A percentile compares a stretch with the other conserved stretches of the same genome.
phyloP scores from a whole-genome alignment of 2,329 filamentous ascomycete species.

The Penicillium sumatraense region DNA sequence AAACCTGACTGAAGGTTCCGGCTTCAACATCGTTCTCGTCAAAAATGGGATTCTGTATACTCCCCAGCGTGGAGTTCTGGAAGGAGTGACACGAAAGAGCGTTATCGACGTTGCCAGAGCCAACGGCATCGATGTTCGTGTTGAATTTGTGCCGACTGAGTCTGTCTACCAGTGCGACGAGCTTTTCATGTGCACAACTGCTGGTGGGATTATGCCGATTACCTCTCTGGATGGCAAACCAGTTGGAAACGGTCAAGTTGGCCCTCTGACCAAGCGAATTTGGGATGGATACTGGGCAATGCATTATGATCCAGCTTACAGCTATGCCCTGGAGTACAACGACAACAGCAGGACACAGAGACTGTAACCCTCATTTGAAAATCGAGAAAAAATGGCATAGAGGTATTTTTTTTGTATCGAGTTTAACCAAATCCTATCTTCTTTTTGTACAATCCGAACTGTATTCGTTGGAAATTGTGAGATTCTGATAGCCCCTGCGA shows the following conservation, averaged over 20 bases:
- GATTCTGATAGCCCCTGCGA: too few relatives aligned
- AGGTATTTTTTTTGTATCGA: background rate
- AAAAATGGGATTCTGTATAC: conserved; percentile 54
- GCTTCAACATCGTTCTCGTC: conserved; percentile 55
- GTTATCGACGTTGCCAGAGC: conserved; percentile 50
- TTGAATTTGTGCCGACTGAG: conserved; percentile 51
- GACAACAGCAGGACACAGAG: background rate
- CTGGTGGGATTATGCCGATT: conserved; percentile 60
- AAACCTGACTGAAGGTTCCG: conserved; percentile 56
- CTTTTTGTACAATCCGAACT: too few relatives aligned
- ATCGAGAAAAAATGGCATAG: background rate
- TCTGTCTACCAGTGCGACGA: conserved; percentile 52
- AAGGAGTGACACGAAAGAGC: conserved; percentile 56
- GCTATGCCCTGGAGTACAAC: conserved; percentile 28
- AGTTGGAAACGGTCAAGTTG: conserved; percentile 49
- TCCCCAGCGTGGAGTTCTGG: conserved; percentile 52
- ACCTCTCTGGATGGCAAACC: conserved; percentile 50
- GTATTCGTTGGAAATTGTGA: too few relatives aligned
- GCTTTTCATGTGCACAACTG: conserved; percentile 59
- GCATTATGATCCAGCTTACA: conserved; percentile 48
- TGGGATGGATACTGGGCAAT: conserved; percentile 59
- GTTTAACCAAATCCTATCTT: background rate
- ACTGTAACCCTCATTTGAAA: background rate
- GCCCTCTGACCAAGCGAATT: conserved; percentile 52
- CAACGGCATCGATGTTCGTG: conserved; percentile 39